Conservation (phyloP, 2,329 filamentous ascomycete species). For the Periconia digitata region DNA sequence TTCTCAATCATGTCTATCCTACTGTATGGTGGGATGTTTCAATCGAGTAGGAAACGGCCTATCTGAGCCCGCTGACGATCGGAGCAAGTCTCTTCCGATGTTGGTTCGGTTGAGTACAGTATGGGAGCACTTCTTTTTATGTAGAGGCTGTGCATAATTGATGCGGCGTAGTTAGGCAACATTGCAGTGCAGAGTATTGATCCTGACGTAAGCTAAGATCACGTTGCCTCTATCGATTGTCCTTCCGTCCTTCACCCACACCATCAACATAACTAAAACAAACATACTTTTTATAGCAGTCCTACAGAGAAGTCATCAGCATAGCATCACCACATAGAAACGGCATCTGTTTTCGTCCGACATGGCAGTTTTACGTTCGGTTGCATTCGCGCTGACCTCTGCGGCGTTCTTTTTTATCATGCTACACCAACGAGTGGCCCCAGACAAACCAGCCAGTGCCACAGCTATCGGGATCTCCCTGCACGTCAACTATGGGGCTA, state of each 20-base stretch:
- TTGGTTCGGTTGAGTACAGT: background rate
- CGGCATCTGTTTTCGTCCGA: background rate
- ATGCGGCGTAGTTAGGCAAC: background rate
- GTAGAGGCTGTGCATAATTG: background rate
- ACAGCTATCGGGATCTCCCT: constrained; percentile 5
- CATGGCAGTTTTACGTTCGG: background rate
- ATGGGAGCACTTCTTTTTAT: background rate
- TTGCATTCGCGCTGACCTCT: background rate
- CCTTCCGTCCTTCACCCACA: background rate
- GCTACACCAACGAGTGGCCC: background rate
- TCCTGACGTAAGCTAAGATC: background rate
- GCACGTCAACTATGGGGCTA: constrained; percentile 6
- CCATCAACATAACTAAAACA: background rate
- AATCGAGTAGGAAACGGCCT: background rate
- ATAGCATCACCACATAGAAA: background rate
- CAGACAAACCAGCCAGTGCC: background rate
- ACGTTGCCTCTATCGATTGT: background rate
- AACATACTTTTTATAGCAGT: background rate
- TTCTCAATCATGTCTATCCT: no score
- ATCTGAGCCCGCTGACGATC: background rate
- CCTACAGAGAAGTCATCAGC: no score
- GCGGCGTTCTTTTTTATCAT: background rate
- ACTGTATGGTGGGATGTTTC: no score
- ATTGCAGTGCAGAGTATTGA: background rate
- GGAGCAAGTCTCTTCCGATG: background rate